Percentiles rank a stretch among this genome's conserved stretches.
These are phyloP conservation scores for Brassica rapa DNA, from an alignment of 345 rosid genomes.

Conservation along the genomic window DNA sequence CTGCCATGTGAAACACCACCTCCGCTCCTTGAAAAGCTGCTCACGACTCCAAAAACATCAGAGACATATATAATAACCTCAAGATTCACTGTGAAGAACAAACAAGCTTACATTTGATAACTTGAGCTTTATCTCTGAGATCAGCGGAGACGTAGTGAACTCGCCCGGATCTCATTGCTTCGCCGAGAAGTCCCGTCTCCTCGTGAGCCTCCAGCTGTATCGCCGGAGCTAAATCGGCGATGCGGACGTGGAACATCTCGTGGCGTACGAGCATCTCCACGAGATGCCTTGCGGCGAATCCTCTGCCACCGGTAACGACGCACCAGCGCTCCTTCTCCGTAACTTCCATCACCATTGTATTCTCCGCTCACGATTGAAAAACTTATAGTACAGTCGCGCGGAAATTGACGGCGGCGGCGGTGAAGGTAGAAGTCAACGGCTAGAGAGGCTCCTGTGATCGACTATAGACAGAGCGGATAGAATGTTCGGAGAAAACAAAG, in stretches of 20 bases:
- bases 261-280: slow-evolving; percentile 73
- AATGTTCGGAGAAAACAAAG: no score
- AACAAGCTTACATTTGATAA: slow-evolving; percentile 43
- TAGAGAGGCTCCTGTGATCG: not conserved
- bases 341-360: slow-evolving; percentile 39
- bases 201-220: slow-evolving; percentile 59
- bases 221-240: slow-evolving; percentile 67
- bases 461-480: no score
- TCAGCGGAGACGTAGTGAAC: slow-evolving; percentile 61
- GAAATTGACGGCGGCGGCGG: not conserved
- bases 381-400: not conserved
- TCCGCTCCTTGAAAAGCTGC: slow-evolving; percentile 74
- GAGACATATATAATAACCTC: not conserved
- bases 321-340: slow-evolving; percentile 65
- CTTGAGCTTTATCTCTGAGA: slow-evolving; percentile 78
- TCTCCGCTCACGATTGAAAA: slow-evolving; percentile 2
- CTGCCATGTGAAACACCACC: slow-evolving; percentile 95
- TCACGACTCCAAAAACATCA: slow-evolving; percentile 16
- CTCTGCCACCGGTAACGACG: slow-evolving; percentile 91
- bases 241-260: slow-evolving; percentile 58
- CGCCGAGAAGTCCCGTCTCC: slow-evolving; percentile 63
- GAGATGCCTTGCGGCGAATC: slow-evolving; percentile 84
- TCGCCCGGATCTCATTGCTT: slow-evolving; percentile 69
- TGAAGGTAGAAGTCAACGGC: slow-evolving; percentile 18
- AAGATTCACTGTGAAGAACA: not conserved